Evolutionary conservation across 1,284 basidiomycete species (phyloP), one percentile per base, ranked within the genome.

Genomic region (Ustilago curta): DNA sequence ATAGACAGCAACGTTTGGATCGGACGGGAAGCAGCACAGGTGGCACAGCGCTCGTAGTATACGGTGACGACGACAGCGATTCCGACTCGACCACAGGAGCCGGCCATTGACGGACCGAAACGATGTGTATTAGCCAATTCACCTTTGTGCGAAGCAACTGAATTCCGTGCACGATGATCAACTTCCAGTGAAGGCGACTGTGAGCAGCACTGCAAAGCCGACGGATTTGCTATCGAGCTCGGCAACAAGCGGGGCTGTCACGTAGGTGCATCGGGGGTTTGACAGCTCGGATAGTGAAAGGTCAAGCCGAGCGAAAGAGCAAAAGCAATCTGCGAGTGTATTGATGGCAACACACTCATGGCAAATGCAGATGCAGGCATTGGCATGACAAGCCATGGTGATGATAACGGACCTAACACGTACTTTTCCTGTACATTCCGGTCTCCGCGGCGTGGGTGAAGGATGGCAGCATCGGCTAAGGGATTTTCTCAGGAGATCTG

Each of bases 21-120:
- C 58, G 58, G 11, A 21, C 56, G 19, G 19, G 53, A 31, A 53
- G 32, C 37, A 51, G 44, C 23, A 59, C 44, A 12, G 67, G 68
- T 12, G 78, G 76, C 1, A 76, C 79, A 5, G 82, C 82, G 16
- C 54, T 83, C 25, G 77, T 83, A 18, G 82, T 83, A 21, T 83
- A 83, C 45, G 82, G 82, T n/a, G 70, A 82, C 18, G 82, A 83
- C 49, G 73, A 72, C 25, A 76, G 74, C 54, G 76, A 78, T 43
- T 67, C 76, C 8, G 69, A 72, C 27, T 75, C 72, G 40, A 75
- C 72, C 14, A 70, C 67, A 2, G 72, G 72, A 16, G 72, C 67
- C 23, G 61, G 57, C 1, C 68, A 70, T 21, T 70, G 52, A 48
- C 40, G 4, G 52, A 37, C 4, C 18, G 19, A n/a, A 3, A 35